These are phyloP conservation scores for Anacardium occidentale DNA, from an alignment of 345 rosid genomes.

Conservation along the genomic window DNA sequence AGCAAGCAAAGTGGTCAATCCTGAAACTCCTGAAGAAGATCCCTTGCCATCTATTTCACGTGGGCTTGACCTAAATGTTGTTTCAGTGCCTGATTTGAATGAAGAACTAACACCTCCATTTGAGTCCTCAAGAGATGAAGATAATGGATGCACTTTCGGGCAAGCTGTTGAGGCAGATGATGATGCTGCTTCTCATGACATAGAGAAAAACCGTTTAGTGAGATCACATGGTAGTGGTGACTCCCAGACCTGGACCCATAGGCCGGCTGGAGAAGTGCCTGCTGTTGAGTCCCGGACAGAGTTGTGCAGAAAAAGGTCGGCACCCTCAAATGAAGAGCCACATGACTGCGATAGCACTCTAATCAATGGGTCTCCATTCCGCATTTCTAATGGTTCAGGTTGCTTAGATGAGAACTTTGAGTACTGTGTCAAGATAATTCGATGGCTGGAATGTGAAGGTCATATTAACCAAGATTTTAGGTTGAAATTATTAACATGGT, in stretches of 20 bases:
- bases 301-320: slow-evolving; percentile 59
- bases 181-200: slow-evolving; percentile 70
- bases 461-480: slow-evolving; percentile 76
- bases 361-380: slow-evolving; percentile 60
- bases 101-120: slow-evolving; percentile 81
- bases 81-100: slow-evolving; percentile 86
- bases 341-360: slow-evolving; percentile 84
- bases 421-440: slow-evolving; percentile 73
- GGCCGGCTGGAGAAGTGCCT: slow-evolving; percentile 47
- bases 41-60: slow-evolving; percentile 48
- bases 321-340: slow-evolving; percentile 55
- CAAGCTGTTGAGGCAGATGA: slow-evolving; percentile 62
- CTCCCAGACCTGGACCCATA: slow-evolving; percentile 47
- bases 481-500: slow-evolving; percentile 90
- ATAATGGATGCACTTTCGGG: slow-evolving; percentile 60
- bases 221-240: slow-evolving; percentile 66
- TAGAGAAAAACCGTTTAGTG: slow-evolving; percentile 52
- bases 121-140: slow-evolving; percentile 86
- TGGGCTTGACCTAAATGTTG: slow-evolving; percentile 76
- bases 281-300: slow-evolving; percentile 61
- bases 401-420: slow-evolving; percentile 78
- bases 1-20: slow-evolving; percentile 33
- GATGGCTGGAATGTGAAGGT: slow-evolving; percentile 84
- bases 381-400: slow-evolving; percentile 43
- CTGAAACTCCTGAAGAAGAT: slow-evolving; percentile 37